A percentile compares a stretch with the other conserved stretches of the same genome.
Conservation (phyloP, 31 red algal species). For the Odonthalia washingtoniensis region DNA sequence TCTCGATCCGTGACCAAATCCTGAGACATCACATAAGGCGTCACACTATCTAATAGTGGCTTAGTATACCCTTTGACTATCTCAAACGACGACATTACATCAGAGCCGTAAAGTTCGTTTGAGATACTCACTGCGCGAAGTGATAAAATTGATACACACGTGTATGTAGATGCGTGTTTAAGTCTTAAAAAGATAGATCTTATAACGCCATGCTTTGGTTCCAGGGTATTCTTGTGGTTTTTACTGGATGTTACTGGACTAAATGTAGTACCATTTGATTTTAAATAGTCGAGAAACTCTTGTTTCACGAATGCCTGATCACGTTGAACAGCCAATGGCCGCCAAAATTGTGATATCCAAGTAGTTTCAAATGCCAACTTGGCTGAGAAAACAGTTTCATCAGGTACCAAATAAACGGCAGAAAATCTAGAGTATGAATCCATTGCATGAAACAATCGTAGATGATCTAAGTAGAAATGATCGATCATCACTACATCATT, state of each 20-base stretch:
- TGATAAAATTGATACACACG: neutral
- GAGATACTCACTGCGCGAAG: conserved; percentile 32
- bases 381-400: neutral
- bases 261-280: neutral
- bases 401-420: neutral
- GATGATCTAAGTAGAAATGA: neutral
- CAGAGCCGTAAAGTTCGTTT: conserved; percentile 31
- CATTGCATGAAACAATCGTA: neutral
- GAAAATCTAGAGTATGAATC: neutral
- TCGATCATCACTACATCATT: neutral
- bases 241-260: neutral
- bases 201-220: neutral
- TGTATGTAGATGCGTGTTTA: no score
- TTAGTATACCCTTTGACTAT: conserved; percentile 45
- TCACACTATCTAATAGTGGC: neutral
- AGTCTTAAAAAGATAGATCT: neutral
- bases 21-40: neutral
- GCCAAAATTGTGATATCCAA: neutral
- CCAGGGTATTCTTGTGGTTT: neutral
- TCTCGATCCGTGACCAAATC: conserved; percentile 17
- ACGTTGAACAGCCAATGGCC: neutral
- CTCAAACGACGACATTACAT: conserved; percentile 32
- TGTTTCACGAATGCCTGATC: neutral
- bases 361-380: neutral
- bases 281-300: neutral